Evolutionary conservation across 148 eudicot species (phyloP).

Genomic region (Salicornia ramosissima): DNA sequence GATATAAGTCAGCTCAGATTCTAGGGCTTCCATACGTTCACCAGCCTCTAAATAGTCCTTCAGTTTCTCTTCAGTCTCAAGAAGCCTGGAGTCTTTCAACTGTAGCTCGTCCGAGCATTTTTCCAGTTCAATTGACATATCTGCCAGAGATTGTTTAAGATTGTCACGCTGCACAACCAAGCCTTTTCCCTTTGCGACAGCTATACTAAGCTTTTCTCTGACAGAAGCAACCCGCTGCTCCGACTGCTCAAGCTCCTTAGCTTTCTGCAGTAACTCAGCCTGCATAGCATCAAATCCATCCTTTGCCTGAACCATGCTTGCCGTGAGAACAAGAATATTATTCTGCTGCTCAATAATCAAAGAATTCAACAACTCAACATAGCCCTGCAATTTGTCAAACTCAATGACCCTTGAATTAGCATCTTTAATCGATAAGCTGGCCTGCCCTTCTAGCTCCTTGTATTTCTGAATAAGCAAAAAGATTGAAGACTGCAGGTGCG

Average conservation of each 20-base stretch:
- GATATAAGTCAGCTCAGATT: slow-evolving; percentile 95
- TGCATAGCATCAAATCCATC: slow-evolving; percentile 34
- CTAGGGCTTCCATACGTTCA: slow-evolving; percentile 98
- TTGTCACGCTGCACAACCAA: slow-evolving; percentile 89
- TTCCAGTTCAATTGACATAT: slow-evolving; percentile 68
- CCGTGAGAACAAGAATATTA: slow-evolving; percentile 56
- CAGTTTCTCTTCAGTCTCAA: slow-evolving; percentile 75
- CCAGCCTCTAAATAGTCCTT: slow-evolving; percentile 90
- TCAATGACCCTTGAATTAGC: slow-evolving; percentile 36
- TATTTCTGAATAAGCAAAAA: slow-evolving; percentile 54
- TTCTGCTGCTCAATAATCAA: slow-evolving; percentile 48
- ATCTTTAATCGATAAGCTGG: slow-evolving; percentile 30
- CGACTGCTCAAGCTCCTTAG: slow-evolving; percentile 71
- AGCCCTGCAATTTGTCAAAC: slow-evolving; percentile 41
- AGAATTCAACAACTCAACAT: slow-evolving; percentile 43
- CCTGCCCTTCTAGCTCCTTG: slow-evolving; percentile 47
- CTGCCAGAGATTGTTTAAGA: slow-evolving; percentile 82
- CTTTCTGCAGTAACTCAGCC: slow-evolving; percentile 48
- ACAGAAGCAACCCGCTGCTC: slow-evolving; percentile 90
- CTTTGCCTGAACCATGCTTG: slow-evolving; percentile 54
- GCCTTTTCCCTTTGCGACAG: slow-evolving; percentile 98
- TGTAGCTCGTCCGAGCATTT: slow-evolving; percentile 68
- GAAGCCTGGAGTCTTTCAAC: slow-evolving; percentile 67
- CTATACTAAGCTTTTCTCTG: slow-evolving; percentile 87
- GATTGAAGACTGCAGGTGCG: slow-evolving; percentile 44